phyloP scores from a whole-genome alignment of 805 yeast species.

The Zygotorulaspora danielsina region DNA sequence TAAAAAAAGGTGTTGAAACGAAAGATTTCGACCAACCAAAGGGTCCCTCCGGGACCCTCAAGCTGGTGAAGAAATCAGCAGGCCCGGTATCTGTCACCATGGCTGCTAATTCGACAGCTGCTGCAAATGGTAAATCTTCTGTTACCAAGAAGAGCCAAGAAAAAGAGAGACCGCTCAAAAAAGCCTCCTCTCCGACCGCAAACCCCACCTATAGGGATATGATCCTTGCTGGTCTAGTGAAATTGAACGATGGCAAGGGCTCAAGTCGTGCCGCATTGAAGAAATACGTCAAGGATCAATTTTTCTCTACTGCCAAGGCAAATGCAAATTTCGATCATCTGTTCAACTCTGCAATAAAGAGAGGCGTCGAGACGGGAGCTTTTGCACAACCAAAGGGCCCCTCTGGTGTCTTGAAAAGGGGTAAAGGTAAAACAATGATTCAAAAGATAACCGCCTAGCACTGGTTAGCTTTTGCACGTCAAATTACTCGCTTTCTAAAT shows the following conservation, averaged over 20 bases:
- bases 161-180: slow-evolving; percentile 7
- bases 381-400: slow-evolving; percentile 87
- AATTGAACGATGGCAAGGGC: slow-evolving; percentile 78
- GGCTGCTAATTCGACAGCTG: slow-evolving; percentile 28
- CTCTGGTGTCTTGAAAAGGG: slow-evolving; percentile 27
- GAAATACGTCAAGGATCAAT: slow-evolving; percentile 57
- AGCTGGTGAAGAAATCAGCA: slow-evolving; percentile 40
- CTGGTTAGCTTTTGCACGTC: too few relatives aligned
- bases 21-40: slow-evolving; percentile 79
- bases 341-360: slow-evolving; percentile 65
- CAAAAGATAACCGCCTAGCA: slow-evolving; percentile 7
- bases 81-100: slow-evolving; percentile 31
- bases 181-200: slow-evolving; percentile 8
- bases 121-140: slow-evolving; percentile 14
- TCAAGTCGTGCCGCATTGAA: slow-evolving; percentile 82
- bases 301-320: slow-evolving; percentile 48
- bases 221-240: slow-evolving; percentile 54
- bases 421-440: slow-evolving; percentile 2
- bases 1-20: slow-evolving; percentile 74
- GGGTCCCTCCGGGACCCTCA: slow-evolving; percentile 85
- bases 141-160: slow-evolving; percentile 7
- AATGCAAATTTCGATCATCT: slow-evolving; percentile 65
- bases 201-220: slow-evolving; percentile 27
- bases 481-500: too few relatives aligned
- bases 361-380: slow-evolving; percentile 73